phyloP scores from a whole-genome alignment of 306 rosid genomes.

The Ziziphus jujuba region DNA sequence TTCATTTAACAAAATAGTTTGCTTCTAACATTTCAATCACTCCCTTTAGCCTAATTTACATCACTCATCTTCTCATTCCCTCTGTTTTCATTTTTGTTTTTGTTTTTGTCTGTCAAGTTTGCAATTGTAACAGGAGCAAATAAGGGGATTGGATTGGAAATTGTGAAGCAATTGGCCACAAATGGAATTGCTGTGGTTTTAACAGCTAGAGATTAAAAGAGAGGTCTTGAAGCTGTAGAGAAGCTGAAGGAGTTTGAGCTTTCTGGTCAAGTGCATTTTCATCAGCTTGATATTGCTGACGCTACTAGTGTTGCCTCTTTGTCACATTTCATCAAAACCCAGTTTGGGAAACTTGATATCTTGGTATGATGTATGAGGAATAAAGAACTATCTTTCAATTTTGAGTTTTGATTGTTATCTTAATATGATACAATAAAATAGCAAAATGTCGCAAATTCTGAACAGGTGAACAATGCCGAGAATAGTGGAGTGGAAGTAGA shows the following conservation, averaged over 20 bases:
- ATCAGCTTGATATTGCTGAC: constrained; percentile 35
- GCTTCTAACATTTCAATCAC: too few species aligned
- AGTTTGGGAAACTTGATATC: constrained; percentile 33
- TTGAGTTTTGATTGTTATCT: neutral
- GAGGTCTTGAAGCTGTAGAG: constrained; percentile 35
- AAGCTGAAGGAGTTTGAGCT: constrained; percentile 11
- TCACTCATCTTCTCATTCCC: neutral
- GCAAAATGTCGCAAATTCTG: neutral
- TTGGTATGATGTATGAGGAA: constrained; percentile 24
- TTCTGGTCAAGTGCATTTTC: constrained; percentile 22
- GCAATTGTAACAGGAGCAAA: constrained; percentile 43
- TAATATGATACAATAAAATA: neutral
- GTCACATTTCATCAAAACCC: constrained; percentile 26
- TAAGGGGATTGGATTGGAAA: constrained; percentile 33
- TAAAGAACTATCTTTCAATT: neutral
- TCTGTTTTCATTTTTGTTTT: neutral
- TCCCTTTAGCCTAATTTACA: neutral
- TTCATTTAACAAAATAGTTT: too few species aligned
- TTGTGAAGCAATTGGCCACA: constrained; percentile 33
- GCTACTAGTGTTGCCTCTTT: constrained; percentile 23
- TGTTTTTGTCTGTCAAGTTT: neutral
- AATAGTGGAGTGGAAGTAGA: neutral
- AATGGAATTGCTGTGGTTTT: constrained; percentile 29
- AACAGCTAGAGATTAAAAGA: constrained; percentile 36
- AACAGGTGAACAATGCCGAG: constrained; percentile 17